phyloP scores from a whole-genome alignment of 176 grass and related monocot genomes.

The Aegilops tauschii region DNA sequence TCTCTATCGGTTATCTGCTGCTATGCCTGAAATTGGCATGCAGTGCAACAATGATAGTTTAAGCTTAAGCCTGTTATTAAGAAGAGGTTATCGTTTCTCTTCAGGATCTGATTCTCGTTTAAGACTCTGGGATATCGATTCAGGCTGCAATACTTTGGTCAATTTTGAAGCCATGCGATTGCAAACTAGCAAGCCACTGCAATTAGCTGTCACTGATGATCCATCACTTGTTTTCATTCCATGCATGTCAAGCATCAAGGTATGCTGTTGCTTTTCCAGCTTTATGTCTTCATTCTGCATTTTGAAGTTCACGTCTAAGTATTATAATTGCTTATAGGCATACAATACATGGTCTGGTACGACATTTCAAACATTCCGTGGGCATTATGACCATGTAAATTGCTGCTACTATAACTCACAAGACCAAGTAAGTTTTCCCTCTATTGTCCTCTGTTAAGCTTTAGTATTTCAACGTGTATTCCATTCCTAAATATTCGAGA shows the following conservation, averaged over 20 bases:
- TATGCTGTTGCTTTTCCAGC: conserved; percentile 28
- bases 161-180: conserved; percentile 84
- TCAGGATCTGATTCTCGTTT: conserved; percentile 94
- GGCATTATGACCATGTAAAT: conserved; percentile 90
- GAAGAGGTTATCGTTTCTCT: conserved; percentile 21
- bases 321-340: conserved; percentile 41
- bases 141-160: conserved; percentile 77
- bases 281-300: conserved; percentile 7
- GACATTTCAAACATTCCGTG: conserved; percentile 59
- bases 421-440: conserved; percentile 52
- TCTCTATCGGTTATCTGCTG: neutral
- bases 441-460: conserved; percentile 13
- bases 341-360: conserved; percentile 80
- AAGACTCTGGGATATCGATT: conserved; percentile 92
- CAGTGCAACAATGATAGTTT: neutral
- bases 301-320: conserved; percentile 17
- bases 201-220: conserved; percentile 66
- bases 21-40: conserved; percentile 4
- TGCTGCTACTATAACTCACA: conserved; percentile 73
- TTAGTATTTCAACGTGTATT: neutral
- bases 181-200: conserved; percentile 75
- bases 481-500: conserved; percentile 26
- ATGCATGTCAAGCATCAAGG: conserved; percentile 91
- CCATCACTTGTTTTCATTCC: conserved; percentile 80
- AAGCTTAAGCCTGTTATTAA: conserved; percentile 12